Conservation (phyloP, 345 rosid genomes). For the Bruguiera gymnorhiza region DNA sequence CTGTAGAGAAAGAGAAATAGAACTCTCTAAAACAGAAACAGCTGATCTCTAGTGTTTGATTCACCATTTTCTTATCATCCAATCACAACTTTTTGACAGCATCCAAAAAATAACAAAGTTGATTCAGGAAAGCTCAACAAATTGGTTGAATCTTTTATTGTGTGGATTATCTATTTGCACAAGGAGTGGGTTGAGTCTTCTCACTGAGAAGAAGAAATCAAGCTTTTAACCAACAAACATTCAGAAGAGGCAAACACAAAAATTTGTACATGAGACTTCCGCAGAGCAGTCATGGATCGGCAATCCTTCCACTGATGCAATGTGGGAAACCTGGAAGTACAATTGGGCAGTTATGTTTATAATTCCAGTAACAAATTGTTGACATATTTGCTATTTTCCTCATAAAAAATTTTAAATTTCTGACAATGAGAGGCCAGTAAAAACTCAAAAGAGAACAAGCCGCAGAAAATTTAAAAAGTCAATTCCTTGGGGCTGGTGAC, state of each 20-base stretch:
- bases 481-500: too few species aligned
- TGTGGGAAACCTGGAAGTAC: constrained; percentile 65
- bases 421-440: too few species aligned
- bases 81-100: too few species aligned
- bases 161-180: constrained; percentile 1
- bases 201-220: neutral
- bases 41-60: neutral
- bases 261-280: constrained; percentile 57
- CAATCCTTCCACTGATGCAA: constrained; percentile 66
- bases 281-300: constrained; percentile 61
- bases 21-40: neutral
- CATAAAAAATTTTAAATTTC: neutral
- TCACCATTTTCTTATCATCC: neutral
- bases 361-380: neutral
- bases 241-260: constrained; percentile 13
- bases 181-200: neutral
- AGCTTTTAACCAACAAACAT: neutral
- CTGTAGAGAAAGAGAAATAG: constrained; percentile 39
- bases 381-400: neutral
- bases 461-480: too few species aligned
- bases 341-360: constrained; percentile 5
- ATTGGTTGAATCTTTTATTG: neutral
- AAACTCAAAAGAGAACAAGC: too few species aligned
- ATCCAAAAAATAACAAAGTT: too few species aligned
- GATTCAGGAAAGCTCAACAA: too few species aligned